phyloP scores from a whole-genome alignment of 148 eudicot genomes.

The Fallopia convolvulus region DNA sequence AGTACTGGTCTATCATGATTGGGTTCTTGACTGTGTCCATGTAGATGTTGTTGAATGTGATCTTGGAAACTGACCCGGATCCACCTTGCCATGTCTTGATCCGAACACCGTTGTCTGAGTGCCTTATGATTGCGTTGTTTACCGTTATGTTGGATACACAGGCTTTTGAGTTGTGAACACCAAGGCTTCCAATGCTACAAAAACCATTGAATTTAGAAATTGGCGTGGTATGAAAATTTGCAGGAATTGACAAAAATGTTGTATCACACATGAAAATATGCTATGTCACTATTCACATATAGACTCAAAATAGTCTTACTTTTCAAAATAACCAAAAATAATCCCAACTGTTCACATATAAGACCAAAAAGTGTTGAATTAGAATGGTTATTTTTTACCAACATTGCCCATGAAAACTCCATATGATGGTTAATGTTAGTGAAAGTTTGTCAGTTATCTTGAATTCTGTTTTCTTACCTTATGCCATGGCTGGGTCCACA shows the following conservation, averaged over 20 bases:
- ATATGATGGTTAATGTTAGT: not conserved
- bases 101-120: slow-evolving; percentile 81
- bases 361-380: too few relatives aligned
- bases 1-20: slow-evolving; percentile 74
- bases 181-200: slow-evolving; percentile 90
- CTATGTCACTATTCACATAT: too few relatives aligned
- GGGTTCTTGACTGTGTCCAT: slow-evolving; percentile 93
- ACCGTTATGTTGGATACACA: slow-evolving; percentile 82
- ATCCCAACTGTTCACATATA: too few relatives aligned
- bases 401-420: too few relatives aligned
- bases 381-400: too few relatives aligned
- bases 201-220: not conserved
- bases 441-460: not conserved
- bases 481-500: slow-evolving; percentile 94
- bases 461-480: slow-evolving; percentile 35
- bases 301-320: too few relatives aligned
- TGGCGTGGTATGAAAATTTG: not conserved
- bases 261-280: too few relatives aligned
- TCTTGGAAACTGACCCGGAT: slow-evolving; percentile 62
- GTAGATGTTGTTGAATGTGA: slow-evolving; percentile 52
- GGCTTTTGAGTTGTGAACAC: slow-evolving; percentile 58
- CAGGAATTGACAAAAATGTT: too few relatives aligned
- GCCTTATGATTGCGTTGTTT: slow-evolving; percentile 45
- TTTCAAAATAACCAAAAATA: too few relatives aligned
- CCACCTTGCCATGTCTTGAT: slow-evolving; percentile 99